Evolutionary conservation across 1,284 basidiomycete species (phyloP), one percentile per base, ranked within the genome.

Genomic region (Amanita bisporigera): DNA sequence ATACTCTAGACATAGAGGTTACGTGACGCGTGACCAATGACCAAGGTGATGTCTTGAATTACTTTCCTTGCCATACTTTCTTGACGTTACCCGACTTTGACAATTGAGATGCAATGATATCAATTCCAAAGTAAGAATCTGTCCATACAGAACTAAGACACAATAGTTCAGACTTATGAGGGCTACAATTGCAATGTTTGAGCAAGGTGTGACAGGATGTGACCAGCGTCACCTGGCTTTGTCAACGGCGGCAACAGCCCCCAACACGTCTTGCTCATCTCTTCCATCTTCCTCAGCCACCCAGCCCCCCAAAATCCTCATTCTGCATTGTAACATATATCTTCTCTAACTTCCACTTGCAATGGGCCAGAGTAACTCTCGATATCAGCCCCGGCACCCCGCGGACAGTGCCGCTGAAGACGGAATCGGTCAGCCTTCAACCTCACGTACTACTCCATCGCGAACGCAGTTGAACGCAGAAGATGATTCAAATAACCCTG

Each of bases 291-390:
- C 49, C 62, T 41, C 36, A 21, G n/a, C 62, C 14, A 15, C 50
- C 24, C 9, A 26, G n/a, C 31, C 9, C 38, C 12, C 31, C 4
- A 57, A 33, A 50, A 49, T 31, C 21, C 29, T 19, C 26, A n/a
- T 58, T 41, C n/a, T 45, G 40, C 29, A 38, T 63, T 64, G 63
- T 64, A 64, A 17, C 63, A 64, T 64, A 64, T 47, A 64, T 14
- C 6, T 41, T 24, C n/a, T 57, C 21, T 43, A 19, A 41, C 40
- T 58, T 45, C 12, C 38, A 12, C 26, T 54, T 12, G 52, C 43
- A 64, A 64, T 64, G 63, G 63, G 63, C 40, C 63, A 64, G 63
- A 64, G 31, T 38, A 57, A n/a, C 41, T 64, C 63, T 17, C 50
- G 63, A 33, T 26, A 54, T 31, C 50, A 43, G 29, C 50, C 52